phyloP scores from a whole-genome alignment of 2,329 filamentous ascomycete species.

The Hansfordia pulvinata region DNA sequence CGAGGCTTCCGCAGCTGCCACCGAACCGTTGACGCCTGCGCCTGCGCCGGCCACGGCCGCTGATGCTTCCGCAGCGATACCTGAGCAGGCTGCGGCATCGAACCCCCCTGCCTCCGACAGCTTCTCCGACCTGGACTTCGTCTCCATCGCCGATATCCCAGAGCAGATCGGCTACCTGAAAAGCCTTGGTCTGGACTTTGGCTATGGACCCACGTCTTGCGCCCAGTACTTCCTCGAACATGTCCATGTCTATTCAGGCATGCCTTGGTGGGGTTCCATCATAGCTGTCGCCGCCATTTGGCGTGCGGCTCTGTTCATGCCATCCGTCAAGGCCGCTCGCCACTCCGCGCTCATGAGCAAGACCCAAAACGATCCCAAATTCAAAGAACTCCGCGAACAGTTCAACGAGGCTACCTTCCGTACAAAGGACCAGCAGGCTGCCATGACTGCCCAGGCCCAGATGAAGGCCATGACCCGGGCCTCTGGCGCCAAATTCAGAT shows the following conservation, averaged over 20 bases:
- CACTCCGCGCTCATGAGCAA: constrained; percentile 47
- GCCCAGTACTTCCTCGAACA: constrained; percentile 73
- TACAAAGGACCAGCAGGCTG: constrained; percentile 28
- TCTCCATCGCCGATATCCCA: constrained; percentile 44
- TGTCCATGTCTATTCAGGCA: constrained; percentile 59
- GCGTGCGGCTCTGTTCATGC: constrained; percentile 51
- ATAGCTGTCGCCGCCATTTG: constrained; percentile 48
- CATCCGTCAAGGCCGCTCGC: constrained; percentile 48
- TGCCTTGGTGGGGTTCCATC: constrained; percentile 77
- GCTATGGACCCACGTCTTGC: constrained; percentile 61
- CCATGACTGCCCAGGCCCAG: constrained; percentile 30
- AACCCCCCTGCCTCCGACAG: constrained; percentile 10
- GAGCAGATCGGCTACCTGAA: constrained; percentile 74
- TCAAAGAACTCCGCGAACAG: constrained; percentile 33
- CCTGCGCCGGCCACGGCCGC: neutral
- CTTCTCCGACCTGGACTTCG: constrained; percentile 17
- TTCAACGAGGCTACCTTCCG: constrained; percentile 27
- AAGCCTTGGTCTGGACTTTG: constrained; percentile 73
- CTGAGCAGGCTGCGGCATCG: neutral
- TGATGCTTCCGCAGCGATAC: neutral
- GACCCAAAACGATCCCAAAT: constrained; percentile 39
- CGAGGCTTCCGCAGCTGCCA: neutral
- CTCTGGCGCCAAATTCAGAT: constrained; percentile 37
- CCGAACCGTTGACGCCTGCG: neutral
- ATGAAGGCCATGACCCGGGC: constrained; percentile 35